Percentiles rank a stretch among this genome's conserved stretches.
These are phyloP conservation scores for Tulasnella sp. DNA, from an alignment of 768 basidiomycete genomes.

Conservation along the genomic window DNA sequence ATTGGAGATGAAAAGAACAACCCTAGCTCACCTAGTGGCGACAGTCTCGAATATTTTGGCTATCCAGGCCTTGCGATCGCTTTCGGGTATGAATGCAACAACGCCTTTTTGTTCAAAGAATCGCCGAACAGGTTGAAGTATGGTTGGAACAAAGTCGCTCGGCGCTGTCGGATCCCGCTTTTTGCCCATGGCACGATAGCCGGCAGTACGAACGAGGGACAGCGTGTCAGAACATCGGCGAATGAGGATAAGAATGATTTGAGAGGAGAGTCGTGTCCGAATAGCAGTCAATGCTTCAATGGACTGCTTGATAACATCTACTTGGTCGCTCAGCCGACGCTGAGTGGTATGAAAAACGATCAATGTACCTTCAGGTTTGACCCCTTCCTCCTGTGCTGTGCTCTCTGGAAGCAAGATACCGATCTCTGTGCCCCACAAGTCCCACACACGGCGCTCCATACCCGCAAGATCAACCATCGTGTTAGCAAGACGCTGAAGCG, in stretches of 20 bases:
- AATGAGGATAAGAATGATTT: conserved; percentile 60
- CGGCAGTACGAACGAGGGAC: conserved; percentile 75
- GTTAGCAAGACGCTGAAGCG: conserved; percentile 54
- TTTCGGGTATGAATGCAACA: conserved; percentile 47
- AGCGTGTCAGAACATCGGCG: conserved; percentile 79
- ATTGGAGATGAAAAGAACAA: background rate
- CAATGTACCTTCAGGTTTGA: conserved; percentile 44
- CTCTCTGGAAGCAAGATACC: conserved; percentile 42
- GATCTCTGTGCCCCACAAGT: conserved; percentile 62
- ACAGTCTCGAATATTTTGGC: conserved; percentile 27
- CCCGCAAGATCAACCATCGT: conserved; percentile 56
- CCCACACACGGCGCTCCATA: conserved; percentile 41
- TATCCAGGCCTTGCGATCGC: conserved; percentile 29
- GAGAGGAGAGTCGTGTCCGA: conserved; percentile 48
- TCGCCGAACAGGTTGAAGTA: conserved; percentile 67
- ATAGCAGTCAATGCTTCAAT: conserved; percentile 41
- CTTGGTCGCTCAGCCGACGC: background rate
- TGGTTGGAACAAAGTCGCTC: conserved; percentile 74
- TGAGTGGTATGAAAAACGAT: background rate
- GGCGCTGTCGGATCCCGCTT: conserved; percentile 62
- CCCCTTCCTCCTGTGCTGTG: conserved; percentile 27
- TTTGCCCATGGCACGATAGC: conserved; percentile 74
- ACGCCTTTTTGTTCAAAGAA: conserved; percentile 59
- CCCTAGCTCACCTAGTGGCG: conserved; percentile 23
- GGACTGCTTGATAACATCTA: conserved; percentile 38